Percentiles rank a stretch among this genome's conserved stretches.
Conservation (phyloP, 768 basidiomycete genomes). For the Lentinula raphanica region DNA sequence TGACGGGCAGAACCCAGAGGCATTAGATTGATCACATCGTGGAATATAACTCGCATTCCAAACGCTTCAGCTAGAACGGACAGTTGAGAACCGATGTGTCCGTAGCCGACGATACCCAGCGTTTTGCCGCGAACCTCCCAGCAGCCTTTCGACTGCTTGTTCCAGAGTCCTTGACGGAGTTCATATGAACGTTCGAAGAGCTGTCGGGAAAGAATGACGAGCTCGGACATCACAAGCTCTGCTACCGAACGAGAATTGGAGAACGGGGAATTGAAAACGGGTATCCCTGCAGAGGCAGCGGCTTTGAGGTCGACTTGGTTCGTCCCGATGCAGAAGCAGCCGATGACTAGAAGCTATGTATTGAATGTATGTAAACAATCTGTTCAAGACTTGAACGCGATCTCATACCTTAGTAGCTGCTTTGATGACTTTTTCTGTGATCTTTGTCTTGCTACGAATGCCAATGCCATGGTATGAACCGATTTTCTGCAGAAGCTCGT, state of each 20-base stretch:
- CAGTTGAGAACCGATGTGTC: constrained; percentile 96
- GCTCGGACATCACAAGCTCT: constrained; percentile 92
- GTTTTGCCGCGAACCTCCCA: constrained; percentile 99
- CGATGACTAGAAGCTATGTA: constrained; percentile 88
- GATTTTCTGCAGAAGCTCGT: constrained; percentile 83
- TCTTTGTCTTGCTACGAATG: constrained; percentile 96
- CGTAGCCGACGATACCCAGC: constrained; percentile 95
- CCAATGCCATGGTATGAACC: constrained; percentile 89
- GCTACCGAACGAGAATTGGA: constrained; percentile 99
- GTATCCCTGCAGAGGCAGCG: constrained; percentile 84
- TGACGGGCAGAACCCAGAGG: constrained; percentile 92
- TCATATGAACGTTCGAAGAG: constrained; percentile 85
- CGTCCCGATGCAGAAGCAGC: constrained; percentile 99
- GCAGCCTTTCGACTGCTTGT: constrained; percentile 97
- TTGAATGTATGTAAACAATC: neutral
- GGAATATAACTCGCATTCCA: constrained; percentile 92
- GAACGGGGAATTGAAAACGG: constrained; percentile 99
- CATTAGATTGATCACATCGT: constrained; percentile 96
- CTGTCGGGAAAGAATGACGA: constrained; percentile 92
- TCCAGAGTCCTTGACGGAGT: constrained; percentile 89
- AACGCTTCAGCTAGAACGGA: constrained; percentile 96
- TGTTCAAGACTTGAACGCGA: neutral
- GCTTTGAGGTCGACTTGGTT: constrained; percentile 92
- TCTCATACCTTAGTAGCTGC: constrained; percentile 73
- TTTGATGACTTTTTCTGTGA: constrained; percentile 84